These are phyloP conservation scores for Tolypocladium ophioglossoides DNA, from an alignment of 2,329 filamentous ascomycete genomes.

Conservation along the genomic window DNA sequence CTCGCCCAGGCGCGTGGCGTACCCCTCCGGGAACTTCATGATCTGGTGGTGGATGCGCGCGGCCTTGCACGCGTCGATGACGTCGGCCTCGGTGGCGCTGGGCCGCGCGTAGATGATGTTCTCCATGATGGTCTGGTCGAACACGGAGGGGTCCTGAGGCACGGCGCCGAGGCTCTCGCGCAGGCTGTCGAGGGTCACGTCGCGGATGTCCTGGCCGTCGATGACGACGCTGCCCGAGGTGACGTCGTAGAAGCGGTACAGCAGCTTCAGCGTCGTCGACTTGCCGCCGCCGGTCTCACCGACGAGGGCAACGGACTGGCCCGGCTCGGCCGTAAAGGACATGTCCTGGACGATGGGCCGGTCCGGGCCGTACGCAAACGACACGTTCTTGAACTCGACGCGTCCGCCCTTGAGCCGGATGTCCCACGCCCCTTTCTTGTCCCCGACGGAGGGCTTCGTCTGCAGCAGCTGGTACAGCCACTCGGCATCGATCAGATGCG, in stretches of 20 bases:
- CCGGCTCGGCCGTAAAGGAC: slow-evolving; percentile 35
- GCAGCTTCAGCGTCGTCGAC: slow-evolving; percentile 49
- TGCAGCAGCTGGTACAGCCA: slow-evolving; percentile 45
- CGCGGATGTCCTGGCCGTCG: slow-evolving; percentile 48
- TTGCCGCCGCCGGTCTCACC: slow-evolving; percentile 54
- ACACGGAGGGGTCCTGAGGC: slow-evolving; percentile 52
- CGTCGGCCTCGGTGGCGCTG: slow-evolving; percentile 49
- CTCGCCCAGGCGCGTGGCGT: slow-evolving; percentile 36
- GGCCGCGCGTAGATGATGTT: slow-evolving; percentile 55
- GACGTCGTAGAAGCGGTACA: slow-evolving; percentile 51
- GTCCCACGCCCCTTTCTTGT: slow-evolving; percentile 32
- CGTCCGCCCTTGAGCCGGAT: slow-evolving; percentile 34
- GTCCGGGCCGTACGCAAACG: slow-evolving; percentile 44
- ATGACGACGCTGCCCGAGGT: slow-evolving; percentile 41
- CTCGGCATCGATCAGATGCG: slow-evolving; percentile 54
- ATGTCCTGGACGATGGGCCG: slow-evolving; percentile 39
- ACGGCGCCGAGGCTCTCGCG: slow-evolving; percentile 51
- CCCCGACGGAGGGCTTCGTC: slow-evolving; percentile 43
- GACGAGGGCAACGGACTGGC: slow-evolving; percentile 48
- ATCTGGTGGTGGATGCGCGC: slow-evolving; percentile 58
- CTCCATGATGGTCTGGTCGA: slow-evolving; percentile 53
- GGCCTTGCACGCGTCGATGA: slow-evolving; percentile 48
- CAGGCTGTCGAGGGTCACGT: slow-evolving; percentile 46
- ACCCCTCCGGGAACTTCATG: slow-evolving; percentile 42
- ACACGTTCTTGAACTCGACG: slow-evolving; percentile 43